phyloP scores from a whole-genome alignment of 257 asterid genomes.

The Forsythia viridissima region DNA sequence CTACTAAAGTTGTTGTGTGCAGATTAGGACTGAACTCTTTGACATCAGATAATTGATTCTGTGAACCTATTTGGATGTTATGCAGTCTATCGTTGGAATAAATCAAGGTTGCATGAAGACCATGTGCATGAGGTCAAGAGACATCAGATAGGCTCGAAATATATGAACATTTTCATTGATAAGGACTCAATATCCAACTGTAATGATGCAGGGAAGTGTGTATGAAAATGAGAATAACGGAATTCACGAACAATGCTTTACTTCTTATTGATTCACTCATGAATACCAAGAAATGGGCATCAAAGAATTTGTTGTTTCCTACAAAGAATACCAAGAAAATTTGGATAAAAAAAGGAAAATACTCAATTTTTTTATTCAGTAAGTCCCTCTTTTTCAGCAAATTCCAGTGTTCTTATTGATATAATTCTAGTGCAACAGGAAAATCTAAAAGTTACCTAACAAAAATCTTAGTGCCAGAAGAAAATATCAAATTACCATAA shows the following conservation, averaged over 20 bases:
- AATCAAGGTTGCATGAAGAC: constrained; percentile 4
- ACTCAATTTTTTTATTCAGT: background rate
- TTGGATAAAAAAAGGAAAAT: too few relatives aligned
- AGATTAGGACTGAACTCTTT: background rate
- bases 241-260: background rate
- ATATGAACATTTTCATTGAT: background rate
- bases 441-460: too few relatives aligned
- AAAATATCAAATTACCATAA: too few relatives aligned
- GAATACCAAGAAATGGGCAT: background rate
- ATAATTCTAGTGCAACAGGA: background rate
- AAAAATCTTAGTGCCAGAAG: background rate
- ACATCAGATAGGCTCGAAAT: background rate
- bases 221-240: background rate
- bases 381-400: background rate
- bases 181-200: background rate
- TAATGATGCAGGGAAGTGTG: background rate
- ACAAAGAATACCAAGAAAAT: background rate
- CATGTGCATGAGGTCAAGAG: background rate
- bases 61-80: background rate
- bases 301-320: background rate
- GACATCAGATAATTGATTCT: background rate
- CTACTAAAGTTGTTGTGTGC: background rate
- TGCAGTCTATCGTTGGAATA: background rate
- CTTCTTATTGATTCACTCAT: background rate
- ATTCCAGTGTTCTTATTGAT: background rate